Percentiles rank a stretch among this genome's conserved stretches.
Conservation (phyloP, 1,139 yeast genomes). For the Citeromyces hawaiiensis region DNA sequence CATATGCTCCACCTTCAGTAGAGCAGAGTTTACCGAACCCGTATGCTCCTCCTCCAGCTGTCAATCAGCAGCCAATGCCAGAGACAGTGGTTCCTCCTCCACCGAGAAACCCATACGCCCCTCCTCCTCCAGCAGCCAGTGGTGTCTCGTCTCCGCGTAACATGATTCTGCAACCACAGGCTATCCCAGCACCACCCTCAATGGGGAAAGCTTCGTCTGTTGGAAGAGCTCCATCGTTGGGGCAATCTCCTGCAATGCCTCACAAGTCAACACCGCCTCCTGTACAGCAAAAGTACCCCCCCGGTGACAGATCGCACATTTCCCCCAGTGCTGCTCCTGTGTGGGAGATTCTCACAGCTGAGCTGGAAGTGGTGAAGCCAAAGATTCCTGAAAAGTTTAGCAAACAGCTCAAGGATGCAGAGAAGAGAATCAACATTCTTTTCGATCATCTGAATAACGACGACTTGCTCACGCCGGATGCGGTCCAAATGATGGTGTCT, state of each 20-base stretch:
- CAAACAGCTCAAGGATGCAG: slow-evolving; percentile 72
- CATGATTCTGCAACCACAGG: slow-evolving; percentile 1
- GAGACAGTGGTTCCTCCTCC: slow-evolving; percentile 6
- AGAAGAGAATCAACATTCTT: slow-evolving; percentile 63
- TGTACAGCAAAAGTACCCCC: slow-evolving; percentile 31
- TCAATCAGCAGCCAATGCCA: slow-evolving; percentile 4
- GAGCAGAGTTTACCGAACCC: background rate
- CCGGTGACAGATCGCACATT: slow-evolving; percentile 65
- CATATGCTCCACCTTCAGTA: slow-evolving; percentile 8
- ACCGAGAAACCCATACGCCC: slow-evolving; percentile 17
- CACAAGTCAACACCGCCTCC: slow-evolving; percentile 9
- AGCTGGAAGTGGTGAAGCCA: slow-evolving; percentile 55
- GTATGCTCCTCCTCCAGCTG: background rate
- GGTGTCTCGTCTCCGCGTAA: background rate
- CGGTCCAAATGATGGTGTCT: slow-evolving; percentile 37
- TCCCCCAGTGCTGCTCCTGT: slow-evolving; percentile 48
- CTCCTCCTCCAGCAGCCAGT: slow-evolving; percentile 10
- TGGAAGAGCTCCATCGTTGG: slow-evolving; percentile 2
- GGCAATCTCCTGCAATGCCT: background rate
- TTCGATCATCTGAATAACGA: slow-evolving; percentile 73
- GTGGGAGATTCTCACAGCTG: slow-evolving; percentile 35
- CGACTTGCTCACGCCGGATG: slow-evolving; percentile 46
- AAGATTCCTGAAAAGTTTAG: slow-evolving; percentile 61
- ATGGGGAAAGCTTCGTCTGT: slow-evolving; percentile 1
- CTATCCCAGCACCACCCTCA: slow-evolving; percentile 8